These are phyloP conservation scores for Penicillium corylophilum DNA, from an alignment of 2,329 filamentous ascomycete genomes.

Conservation along the genomic window DNA sequence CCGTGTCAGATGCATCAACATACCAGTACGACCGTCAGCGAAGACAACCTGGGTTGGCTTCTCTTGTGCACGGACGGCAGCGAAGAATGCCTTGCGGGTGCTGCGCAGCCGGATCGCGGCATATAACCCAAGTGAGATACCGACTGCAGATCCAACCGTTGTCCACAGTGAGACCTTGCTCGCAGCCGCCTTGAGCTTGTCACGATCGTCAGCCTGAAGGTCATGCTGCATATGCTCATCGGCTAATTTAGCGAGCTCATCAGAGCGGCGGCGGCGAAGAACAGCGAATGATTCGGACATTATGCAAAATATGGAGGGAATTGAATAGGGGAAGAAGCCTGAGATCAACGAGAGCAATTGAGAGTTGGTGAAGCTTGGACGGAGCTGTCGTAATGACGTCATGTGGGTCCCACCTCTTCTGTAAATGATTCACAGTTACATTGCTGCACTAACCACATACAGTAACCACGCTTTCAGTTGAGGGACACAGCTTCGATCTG, in stretches of 20 bases:
- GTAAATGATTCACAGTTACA: not conserved
- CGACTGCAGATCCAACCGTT: slow-evolving; percentile 59
- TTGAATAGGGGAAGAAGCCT: not conserved
- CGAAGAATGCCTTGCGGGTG: slow-evolving; percentile 59
- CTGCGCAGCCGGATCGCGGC: slow-evolving; percentile 58
- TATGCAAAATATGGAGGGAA: not conserved
- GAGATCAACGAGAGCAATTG: not conserved
- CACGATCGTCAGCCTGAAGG: slow-evolving; percentile 58
- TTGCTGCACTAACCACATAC: not conserved
- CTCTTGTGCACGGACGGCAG: slow-evolving; percentile 60
- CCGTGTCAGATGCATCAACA: not conserved
- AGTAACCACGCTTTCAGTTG: not conserved
- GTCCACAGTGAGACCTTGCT: slow-evolving; percentile 56
- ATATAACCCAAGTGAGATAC: slow-evolving; percentile 59
- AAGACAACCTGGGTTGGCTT: slow-evolving; percentile 64
- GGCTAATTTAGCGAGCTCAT: slow-evolving; percentile 56
- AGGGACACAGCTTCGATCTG: not conserved
- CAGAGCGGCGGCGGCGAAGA: slow-evolving; percentile 47
- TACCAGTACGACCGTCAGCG: slow-evolving; percentile 59
- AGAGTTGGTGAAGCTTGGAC: not conserved
- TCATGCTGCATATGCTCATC: slow-evolving; percentile 61
- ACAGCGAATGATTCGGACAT: slow-evolving; percentile 49
- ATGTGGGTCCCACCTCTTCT: not conserved
- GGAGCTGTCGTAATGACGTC: slow-evolving; percentile 8
- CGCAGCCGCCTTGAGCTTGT: slow-evolving; percentile 57